A percentile compares a stretch with the other conserved stretches of the same genome.
phyloP scores from a whole-genome alignment of 805 yeast species.

The Trichomonascus vanleenenianus region DNA sequence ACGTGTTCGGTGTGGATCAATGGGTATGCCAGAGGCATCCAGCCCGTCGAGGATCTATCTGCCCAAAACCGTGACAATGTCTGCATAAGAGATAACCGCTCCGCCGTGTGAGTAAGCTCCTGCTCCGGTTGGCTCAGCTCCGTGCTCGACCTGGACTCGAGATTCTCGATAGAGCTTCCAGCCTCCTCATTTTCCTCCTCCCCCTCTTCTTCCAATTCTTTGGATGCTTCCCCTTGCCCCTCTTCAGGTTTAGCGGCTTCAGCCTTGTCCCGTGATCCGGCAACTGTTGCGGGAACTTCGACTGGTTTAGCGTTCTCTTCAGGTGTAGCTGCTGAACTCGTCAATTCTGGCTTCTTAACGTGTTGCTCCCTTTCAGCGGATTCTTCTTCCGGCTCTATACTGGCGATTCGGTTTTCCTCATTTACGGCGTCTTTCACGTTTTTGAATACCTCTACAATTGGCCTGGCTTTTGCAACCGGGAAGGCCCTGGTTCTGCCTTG shows the following conservation, averaged over 20 bases:
- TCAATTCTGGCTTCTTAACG: background rate
- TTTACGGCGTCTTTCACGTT: slow-evolving; percentile 84
- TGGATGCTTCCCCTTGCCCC: background rate
- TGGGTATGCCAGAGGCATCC: slow-evolving; percentile 90
- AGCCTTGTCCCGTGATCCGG: background rate
- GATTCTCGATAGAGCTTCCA: background rate
- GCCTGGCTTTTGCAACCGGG: slow-evolving; percentile 68
- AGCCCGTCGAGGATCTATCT: slow-evolving; percentile 87
- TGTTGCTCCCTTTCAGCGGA: background rate
- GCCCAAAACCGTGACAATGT: slow-evolving; percentile 93
- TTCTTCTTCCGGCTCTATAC: slow-evolving; percentile 3
- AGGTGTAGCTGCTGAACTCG: background rate
- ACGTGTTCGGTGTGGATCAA: slow-evolving; percentile 75
- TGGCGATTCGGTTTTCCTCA: slow-evolving; percentile 28
- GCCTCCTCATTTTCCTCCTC: background rate
- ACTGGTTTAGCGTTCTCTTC: too few species aligned
- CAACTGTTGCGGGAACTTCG: background rate
- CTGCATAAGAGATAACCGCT: slow-evolving; percentile 69
- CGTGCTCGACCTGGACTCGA: background rate
- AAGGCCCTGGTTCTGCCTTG: slow-evolving; percentile 55
- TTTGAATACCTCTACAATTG: slow-evolving; percentile 85
- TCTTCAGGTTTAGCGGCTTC: background rate
- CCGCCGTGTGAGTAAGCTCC: slow-evolving; percentile 34
- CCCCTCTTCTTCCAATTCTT: background rate
- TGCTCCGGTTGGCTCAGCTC: background rate